phyloP scores from a whole-genome alignment of 495 filamentous ascomycete species.

The Aeminium ludgeri region DNA sequence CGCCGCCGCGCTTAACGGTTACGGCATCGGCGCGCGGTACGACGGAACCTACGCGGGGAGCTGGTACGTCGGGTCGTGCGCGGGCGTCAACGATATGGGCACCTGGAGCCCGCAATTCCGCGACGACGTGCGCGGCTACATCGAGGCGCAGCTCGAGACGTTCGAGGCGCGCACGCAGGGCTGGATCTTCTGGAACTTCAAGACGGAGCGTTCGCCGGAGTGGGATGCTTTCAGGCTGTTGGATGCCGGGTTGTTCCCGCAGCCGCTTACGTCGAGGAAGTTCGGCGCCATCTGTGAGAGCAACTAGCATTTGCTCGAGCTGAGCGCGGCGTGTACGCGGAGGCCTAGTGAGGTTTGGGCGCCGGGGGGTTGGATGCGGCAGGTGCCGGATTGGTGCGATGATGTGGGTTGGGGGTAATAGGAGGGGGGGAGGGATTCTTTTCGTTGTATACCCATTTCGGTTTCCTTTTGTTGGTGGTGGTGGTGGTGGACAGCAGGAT shows the following conservation, averaged over 20 bases:
- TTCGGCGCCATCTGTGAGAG: constrained; percentile 19
- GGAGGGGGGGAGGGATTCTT: no score
- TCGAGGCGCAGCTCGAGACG: constrained; percentile 32
- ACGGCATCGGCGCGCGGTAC: constrained; percentile 50
- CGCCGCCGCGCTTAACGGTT: constrained; percentile 51
- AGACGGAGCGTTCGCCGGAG: constrained; percentile 32
- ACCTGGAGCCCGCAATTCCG: constrained; percentile 23
- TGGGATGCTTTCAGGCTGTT: constrained; percentile 32
- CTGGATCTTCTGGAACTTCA: constrained; percentile 37
- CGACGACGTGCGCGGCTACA: constrained; percentile 27
- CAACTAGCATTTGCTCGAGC: constrained; percentile 3
- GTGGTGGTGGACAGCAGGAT: no score
- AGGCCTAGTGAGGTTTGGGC: no score
- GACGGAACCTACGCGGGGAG: constrained; percentile 29
- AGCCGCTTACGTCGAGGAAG: constrained; percentile 19
- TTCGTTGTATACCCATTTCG: no score
- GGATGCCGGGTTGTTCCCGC: constrained; percentile 31
- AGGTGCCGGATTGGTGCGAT: no score
- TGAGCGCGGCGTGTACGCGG: no score
- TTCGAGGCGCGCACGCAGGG: constrained; percentile 29
- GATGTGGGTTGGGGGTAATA: no score
- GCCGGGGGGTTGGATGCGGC: no score
- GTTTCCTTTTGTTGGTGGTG: no score
- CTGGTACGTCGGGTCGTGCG: constrained; percentile 26
- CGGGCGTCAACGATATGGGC: constrained; percentile 24